These are phyloP conservation scores for Candolleomyces aberdarensis DNA, from an alignment of 768 basidiomycete genomes.

Conservation along the genomic window DNA sequence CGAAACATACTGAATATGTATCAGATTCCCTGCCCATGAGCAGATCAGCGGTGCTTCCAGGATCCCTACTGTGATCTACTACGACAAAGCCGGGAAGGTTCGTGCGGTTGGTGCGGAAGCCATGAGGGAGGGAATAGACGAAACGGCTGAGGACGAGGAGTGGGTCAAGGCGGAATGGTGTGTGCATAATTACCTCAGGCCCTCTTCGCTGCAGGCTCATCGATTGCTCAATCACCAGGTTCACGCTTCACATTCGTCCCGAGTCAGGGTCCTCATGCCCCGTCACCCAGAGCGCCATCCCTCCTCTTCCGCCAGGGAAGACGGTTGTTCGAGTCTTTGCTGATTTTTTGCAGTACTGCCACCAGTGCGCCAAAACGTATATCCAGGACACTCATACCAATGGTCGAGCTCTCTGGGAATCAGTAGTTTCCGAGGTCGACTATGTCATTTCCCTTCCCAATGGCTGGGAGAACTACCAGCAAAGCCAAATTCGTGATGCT, in stretches of 20 bases:
- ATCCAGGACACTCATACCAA: constrained; percentile 45
- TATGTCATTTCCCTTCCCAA: constrained; percentile 62
- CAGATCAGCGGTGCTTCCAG: constrained; percentile 33
- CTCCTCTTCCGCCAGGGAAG: constrained; percentile 41
- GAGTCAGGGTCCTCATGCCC: constrained; percentile 6
- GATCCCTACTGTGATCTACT: constrained; percentile 48
- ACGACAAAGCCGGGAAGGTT: constrained; percentile 35
- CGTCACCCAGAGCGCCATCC: constrained; percentile 25
- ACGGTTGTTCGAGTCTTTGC: constrained; percentile 40
- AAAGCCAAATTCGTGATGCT: constrained; percentile 52
- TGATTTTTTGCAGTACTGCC: constrained; percentile 50
- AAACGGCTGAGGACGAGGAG: constrained; percentile 40
- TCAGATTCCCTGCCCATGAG: constrained; percentile 19
- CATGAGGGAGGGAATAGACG: constrained; percentile 32
- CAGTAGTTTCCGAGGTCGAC: constrained; percentile 38
- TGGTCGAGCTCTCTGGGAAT: constrained; percentile 43
- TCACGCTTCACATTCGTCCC: constrained; percentile 40
- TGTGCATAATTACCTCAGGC: neutral
- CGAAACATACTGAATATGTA: neutral
- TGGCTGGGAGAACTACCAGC: constrained; percentile 63
- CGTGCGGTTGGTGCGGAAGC: constrained; percentile 46
- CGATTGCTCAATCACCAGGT: constrained; percentile 25
- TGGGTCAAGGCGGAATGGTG: constrained; percentile 43
- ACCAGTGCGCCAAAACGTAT: constrained; percentile 39
- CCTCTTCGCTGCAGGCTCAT: neutral